Evolutionary conservation across 2,329 filamentous ascomycete species (phyloP).

Genomic region (Neofusicoccum ribis): DNA sequence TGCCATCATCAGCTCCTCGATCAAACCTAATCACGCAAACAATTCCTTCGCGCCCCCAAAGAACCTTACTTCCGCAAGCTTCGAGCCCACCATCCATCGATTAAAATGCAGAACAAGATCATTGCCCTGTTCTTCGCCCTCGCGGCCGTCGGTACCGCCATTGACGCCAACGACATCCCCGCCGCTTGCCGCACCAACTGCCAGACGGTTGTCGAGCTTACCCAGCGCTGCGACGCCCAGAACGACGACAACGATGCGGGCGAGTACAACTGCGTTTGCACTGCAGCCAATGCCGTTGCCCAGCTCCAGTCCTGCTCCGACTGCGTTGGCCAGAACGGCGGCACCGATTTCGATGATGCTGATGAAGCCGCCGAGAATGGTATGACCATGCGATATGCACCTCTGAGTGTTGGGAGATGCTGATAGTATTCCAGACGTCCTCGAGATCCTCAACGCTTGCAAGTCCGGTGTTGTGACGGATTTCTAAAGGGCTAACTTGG

Average conservation of each 20-base stretch:
- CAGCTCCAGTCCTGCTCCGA: background rate
- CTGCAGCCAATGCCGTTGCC: background rate
- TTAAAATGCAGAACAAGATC: background rate
- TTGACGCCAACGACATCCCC: background rate
- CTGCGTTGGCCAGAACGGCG: background rate
- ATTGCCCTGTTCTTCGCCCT: background rate
- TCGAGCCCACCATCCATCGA: too few species aligned
- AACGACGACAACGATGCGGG: background rate
- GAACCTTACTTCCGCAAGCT: too few species aligned
- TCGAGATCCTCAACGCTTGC: background rate
- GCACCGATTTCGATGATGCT: background rate
- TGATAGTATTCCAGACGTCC: background rate
- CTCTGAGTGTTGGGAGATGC: background rate
- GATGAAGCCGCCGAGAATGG: background rate
- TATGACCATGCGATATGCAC: background rate
- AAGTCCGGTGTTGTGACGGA: background rate
- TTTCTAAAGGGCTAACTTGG: too few species aligned
- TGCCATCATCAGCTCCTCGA: background rate
- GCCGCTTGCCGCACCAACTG: background rate
- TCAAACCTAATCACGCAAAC: background rate
- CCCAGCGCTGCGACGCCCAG: background rate
- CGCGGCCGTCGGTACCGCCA: background rate
- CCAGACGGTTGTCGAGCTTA: background rate
- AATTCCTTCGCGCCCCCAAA: too few species aligned
- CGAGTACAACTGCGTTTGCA: background rate